phyloP scores from a whole-genome alignment of 2,329 filamentous ascomycete genomes.

The Aaosphaeria arxii region DNA sequence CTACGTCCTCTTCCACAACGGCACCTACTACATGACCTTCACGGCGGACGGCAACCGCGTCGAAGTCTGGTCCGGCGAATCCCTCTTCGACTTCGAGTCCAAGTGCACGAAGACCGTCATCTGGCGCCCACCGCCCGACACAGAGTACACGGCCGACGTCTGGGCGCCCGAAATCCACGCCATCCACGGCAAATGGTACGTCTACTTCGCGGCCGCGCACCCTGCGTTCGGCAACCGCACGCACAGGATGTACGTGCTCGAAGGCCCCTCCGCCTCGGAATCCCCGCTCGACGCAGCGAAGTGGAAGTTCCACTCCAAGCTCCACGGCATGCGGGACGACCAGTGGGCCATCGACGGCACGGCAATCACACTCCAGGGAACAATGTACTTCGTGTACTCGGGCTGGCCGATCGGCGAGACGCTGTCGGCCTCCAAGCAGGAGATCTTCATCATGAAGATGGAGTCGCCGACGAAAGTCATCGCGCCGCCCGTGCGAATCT shows the following conservation, averaged over 20 bases:
- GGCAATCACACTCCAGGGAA: constrained; percentile 37
- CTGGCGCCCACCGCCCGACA: constrained; percentile 43
- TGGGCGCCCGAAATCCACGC: constrained; percentile 58
- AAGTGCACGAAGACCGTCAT: constrained; percentile 37
- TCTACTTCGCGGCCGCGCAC: constrained; percentile 48
- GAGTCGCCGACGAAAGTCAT: constrained; percentile 32
- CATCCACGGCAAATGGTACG: constrained; percentile 52
- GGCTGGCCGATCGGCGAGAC: constrained; percentile 41
- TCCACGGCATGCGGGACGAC: constrained; percentile 38
- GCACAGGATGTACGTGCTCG: constrained; percentile 47
- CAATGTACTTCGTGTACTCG: constrained; percentile 45
- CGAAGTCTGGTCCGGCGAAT: constrained; percentile 43
- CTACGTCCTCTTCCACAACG: constrained; percentile 42
- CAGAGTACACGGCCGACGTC: constrained; percentile 44
- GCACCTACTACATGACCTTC: constrained; percentile 41
- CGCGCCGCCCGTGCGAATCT: constrained; percentile 39
- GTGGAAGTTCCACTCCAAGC: constrained; percentile 43
- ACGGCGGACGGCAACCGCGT: constrained; percentile 12
- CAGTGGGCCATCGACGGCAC: constrained; percentile 51
- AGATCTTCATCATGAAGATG: constrained; percentile 44
- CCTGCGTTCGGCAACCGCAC: constrained; percentile 42
- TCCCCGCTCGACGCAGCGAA: constrained; percentile 25
- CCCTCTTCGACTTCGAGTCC: constrained; percentile 39
- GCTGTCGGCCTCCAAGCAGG: constrained; percentile 37
- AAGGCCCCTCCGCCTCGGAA: constrained; percentile 35